Evolutionary conservation across 768 basidiomycete species (phyloP), one percentile per base, ranked within the genome.

Genomic region (Dacryopinax spathularia): DNA sequence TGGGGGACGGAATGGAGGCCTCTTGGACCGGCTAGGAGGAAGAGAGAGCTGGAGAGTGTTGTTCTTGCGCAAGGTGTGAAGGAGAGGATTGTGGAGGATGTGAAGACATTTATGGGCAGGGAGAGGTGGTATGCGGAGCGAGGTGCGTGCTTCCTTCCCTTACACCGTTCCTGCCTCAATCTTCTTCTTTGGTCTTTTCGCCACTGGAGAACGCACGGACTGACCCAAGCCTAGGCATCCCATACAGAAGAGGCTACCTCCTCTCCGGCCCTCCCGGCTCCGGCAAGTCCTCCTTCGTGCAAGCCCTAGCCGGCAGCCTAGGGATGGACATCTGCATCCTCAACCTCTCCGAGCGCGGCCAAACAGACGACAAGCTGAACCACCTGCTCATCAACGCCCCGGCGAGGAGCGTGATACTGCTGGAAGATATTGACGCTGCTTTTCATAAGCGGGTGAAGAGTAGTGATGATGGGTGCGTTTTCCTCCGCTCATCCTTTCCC

Each of bases 201-300:
- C 44, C 33, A 62, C 62, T 44, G 34, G 60, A 36, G 63, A 34
- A 16, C 22, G 16, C 41, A 65, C 63, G 44, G 34, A 65, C 35
- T 37, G 20, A 2, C 22, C 31, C 34, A 13, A 31, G 10, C 60
- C 15, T 65, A 97, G 94, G 95, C 18, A 96, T 99, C 65, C 96
- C 96, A 0, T 99, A 98, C 72, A 85, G 96, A 25, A 82, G 96
- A 66, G 96, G 96, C 36, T 97, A 97, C 73, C 82, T 99, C 10
- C 76, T 99, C 16, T 84, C 98, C 70, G 96, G 96, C 12, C 96
- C 96, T 22, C 96, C 96, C 6, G 96, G 96, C 16, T 96, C 93
- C 0, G 96, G 96, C 60, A 99, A 99, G 72, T 94, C 95, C 0
- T 99, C 96, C 5, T 99, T 91, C 77, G 98, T 98, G 68, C 95